Conservation (phyloP, 2,329 filamentous ascomycete genomes). For the Aspergillus jensenii region DNA sequence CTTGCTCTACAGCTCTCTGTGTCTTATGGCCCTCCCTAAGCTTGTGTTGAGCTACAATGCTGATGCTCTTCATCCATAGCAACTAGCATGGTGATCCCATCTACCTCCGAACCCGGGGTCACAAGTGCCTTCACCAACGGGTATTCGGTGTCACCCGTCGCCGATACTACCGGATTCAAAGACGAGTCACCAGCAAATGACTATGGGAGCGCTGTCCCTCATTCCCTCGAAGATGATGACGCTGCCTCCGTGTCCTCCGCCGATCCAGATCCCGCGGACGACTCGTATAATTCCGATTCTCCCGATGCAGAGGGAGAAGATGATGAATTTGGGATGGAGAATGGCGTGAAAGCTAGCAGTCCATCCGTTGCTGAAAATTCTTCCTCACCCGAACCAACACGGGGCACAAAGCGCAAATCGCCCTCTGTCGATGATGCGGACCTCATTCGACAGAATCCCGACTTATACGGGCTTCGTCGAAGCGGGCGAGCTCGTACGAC, state of each 20-base stretch:
- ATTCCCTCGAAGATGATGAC: conserved; percentile 60
- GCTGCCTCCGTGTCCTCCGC: conserved; percentile 51
- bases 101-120: conserved; percentile 35
- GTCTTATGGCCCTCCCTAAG: conserved; percentile 19
- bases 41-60: conserved; percentile 39
- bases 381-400: conserved; percentile 69
- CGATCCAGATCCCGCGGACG: conserved; percentile 40
- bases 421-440: conserved; percentile 69
- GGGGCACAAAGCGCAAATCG: conserved; percentile 72
- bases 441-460: conserved; percentile 86
- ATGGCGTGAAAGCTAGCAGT: conserved; percentile 55
- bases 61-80: conserved; percentile 40
- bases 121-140: conserved; percentile 37
- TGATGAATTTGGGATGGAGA: conserved; percentile 73
- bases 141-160: conserved; percentile 26
- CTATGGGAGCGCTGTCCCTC: conserved; percentile 76
- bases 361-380: conserved; percentile 59
- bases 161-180: conserved; percentile 26
- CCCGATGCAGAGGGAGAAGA: conserved; percentile 48
- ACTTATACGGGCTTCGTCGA: conserved; percentile 88
- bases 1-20: conserved; percentile 23
- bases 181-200: conserved; percentile 49
- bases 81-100: conserved; percentile 48
- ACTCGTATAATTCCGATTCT: conserved; percentile 40
- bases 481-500: conserved; percentile 70